phyloP scores from a whole-genome alignment of 139 green algal genomes.

The Chlorella sp. region DNA sequence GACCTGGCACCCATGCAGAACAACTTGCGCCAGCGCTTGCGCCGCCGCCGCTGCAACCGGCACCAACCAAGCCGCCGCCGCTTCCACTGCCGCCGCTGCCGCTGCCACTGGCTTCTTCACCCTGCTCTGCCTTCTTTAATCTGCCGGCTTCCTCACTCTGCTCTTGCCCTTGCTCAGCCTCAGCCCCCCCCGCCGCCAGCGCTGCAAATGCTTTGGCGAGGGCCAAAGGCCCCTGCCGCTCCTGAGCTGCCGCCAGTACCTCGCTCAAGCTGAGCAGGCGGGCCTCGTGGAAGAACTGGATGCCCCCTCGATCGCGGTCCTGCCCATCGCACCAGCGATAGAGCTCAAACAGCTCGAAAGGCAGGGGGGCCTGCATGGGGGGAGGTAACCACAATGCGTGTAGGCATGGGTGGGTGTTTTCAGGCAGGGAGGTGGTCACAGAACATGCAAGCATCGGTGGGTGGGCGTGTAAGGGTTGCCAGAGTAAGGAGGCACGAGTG shows the following conservation, averaged over 20 bases:
- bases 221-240: neutral
- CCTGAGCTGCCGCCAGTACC: slow-evolving; percentile 7
- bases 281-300: slow-evolving; percentile 4
- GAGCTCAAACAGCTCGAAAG: slow-evolving; percentile 25
- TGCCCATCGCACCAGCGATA: slow-evolving; percentile 25
- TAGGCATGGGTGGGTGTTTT: no score
- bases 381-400: no score
- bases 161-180: neutral
- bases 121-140: neutral
- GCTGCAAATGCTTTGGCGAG: neutral
- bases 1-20: no score
- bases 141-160: neutral
- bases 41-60: neutral
- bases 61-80: neutral
- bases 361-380: neutral
- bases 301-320: neutral
- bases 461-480: no score
- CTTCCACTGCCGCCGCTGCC: neutral
- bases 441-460: neutral
- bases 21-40: neutral
- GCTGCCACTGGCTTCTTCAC: neutral
- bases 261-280: slow-evolving; percentile 25
- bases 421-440: no score
- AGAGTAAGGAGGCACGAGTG: no score
- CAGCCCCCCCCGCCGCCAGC: neutral